Conservation (phyloP, 805 yeast species). For the Pichia nanzhaoensis region DNA sequence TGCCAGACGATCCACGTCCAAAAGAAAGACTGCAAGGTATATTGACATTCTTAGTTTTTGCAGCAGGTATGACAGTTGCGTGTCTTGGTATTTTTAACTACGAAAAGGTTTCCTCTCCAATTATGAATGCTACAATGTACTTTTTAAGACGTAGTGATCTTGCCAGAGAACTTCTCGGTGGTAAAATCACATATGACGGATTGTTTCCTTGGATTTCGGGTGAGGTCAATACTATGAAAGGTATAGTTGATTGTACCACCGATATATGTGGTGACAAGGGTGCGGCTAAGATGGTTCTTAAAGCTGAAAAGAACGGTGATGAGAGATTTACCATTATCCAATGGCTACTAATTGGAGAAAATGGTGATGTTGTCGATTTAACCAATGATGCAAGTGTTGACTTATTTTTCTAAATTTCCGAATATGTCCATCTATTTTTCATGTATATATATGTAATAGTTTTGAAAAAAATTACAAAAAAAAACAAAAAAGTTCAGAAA, state of each 20-base stretch:
- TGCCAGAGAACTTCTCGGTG: constrained; percentile 63
- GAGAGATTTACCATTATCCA: constrained; percentile 53
- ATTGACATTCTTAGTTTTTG: constrained; percentile 47
- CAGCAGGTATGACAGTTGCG: constrained; percentile 45
- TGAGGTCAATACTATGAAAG: constrained; percentile 73
- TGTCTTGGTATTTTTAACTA: constrained; percentile 77
- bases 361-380: constrained; percentile 36
- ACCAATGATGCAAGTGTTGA: constrained; percentile 39
- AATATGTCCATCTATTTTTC: background rate
- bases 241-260: constrained; percentile 69
- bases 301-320: constrained; percentile 53
- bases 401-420: constrained; percentile 10
- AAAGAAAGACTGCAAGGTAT: constrained; percentile 34
- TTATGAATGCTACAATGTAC: constrained; percentile 79
- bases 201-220: constrained; percentile 90
- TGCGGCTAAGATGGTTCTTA: constrained; percentile 50
- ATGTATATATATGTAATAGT: background rate
- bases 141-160: constrained; percentile 68
- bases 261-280: constrained; percentile 60
- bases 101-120: constrained; percentile 86
- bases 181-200: constrained; percentile 64
- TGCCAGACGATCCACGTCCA: constrained; percentile 70
- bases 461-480: background rate
- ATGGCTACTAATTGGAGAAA: constrained; percentile 54
- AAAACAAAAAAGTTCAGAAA: background rate